These are phyloP conservation scores for Musa acuminata DNA, from an alignment of 176 grass and related monocot species.

Conservation along the genomic window DNA sequence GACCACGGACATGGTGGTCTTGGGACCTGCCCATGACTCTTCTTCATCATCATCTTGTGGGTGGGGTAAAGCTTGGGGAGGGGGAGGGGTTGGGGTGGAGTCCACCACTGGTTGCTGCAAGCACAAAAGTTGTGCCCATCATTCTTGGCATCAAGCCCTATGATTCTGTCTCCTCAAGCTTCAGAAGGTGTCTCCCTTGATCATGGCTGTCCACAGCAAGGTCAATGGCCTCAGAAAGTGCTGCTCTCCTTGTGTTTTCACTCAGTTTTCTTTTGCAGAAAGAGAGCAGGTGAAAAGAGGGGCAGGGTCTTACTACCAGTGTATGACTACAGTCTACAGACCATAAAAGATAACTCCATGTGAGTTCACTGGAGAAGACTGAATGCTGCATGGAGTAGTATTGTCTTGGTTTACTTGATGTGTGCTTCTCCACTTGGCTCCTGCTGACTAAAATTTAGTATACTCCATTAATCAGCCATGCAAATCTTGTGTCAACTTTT, in stretches of 20 bases:
- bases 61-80: neutral
- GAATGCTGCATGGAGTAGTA: neutral
- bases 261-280: slow-evolving; percentile 1
- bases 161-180: slow-evolving; percentile 61
- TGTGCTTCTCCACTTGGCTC: no score
- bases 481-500: no score
- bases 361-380: neutral
- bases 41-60: neutral
- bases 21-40: neutral
- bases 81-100: neutral
- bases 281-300: neutral
- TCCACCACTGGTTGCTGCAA: slow-evolving; percentile 4
- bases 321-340: neutral
- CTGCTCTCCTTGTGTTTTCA: slow-evolving; percentile 4
- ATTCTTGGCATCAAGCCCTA: slow-evolving; percentile 51
- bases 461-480: no score
- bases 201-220: slow-evolving; percentile 48
- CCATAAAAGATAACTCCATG: neutral
- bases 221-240: slow-evolving; percentile 70
- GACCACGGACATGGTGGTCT: neutral
- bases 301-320: neutral
- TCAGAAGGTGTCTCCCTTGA: slow-evolving; percentile 33
- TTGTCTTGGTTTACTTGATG: no score
- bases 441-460: no score
- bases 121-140: slow-evolving; percentile 34